Percentiles rank a stretch among this genome's conserved stretches.
Conservation (phyloP, 2,329 filamentous ascomycete species). For the Colletotrichum viniferum region DNA sequence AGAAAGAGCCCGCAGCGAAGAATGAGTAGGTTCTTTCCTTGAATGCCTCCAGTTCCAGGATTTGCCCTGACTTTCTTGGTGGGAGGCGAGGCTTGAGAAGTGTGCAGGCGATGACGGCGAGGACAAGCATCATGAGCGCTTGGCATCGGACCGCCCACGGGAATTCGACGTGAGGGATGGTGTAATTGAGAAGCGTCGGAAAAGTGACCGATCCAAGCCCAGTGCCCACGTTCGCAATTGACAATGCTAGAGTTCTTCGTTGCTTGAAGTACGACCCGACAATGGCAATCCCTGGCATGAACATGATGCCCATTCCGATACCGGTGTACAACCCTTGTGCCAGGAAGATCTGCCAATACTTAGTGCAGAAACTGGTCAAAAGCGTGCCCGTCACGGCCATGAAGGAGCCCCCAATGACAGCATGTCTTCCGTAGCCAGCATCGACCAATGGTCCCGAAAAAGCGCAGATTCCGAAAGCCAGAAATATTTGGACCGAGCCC, state of each 20-base stretch:
- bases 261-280: constrained; percentile 65
- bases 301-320: constrained; percentile 58
- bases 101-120: constrained; percentile 38
- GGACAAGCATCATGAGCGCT: constrained; percentile 61
- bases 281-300: constrained; percentile 57
- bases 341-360: constrained; percentile 54
- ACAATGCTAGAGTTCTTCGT: constrained; percentile 65
- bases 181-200: constrained; percentile 58
- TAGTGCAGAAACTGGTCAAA: constrained; percentile 44
- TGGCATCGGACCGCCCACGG: constrained; percentile 68
- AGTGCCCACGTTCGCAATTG: constrained; percentile 63
- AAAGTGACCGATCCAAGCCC: constrained; percentile 68
- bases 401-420: constrained; percentile 37
- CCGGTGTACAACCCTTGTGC: constrained; percentile 62
- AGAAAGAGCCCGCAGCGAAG: constrained; percentile 38
- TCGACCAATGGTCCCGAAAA: constrained; percentile 47
- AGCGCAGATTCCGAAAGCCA: constrained; percentile 44
- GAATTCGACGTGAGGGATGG: constrained; percentile 66
- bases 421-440: constrained; percentile 40
- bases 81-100: constrained; percentile 54
- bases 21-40: constrained; percentile 49
- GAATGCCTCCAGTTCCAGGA: constrained; percentile 57
- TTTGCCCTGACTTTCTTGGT: constrained; percentile 51
- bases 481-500: constrained; percentile 49
- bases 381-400: constrained; percentile 52